Conservation (phyloP, 108 stramenopile species). For the Cyclotella atomus region DNA sequence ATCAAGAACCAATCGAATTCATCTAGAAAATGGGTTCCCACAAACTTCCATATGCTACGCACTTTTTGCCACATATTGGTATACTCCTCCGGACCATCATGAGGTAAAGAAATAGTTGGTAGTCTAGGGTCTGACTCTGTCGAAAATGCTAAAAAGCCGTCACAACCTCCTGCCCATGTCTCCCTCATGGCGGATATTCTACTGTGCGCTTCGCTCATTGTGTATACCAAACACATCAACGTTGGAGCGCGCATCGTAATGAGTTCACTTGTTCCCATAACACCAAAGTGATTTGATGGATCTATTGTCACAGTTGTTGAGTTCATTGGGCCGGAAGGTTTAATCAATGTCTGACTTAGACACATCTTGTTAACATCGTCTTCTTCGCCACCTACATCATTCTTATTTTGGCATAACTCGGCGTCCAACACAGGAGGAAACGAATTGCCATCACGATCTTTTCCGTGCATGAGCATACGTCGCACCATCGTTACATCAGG, state of each 20-base stretch:
- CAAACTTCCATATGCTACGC: conserved; percentile 85
- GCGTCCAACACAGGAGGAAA: conserved; percentile 65
- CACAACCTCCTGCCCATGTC: conserved; percentile 79
- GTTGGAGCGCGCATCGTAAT: conserved; percentile 46
- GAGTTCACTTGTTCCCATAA: conserved; percentile 23
- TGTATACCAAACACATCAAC: conserved; percentile 81
- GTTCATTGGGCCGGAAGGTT: conserved; percentile 37
- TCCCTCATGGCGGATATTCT: conserved; percentile 64
- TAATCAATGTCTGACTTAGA: conserved; percentile 31
- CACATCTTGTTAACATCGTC: conserved; percentile 55
- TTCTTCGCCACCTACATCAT: conserved; percentile 40
- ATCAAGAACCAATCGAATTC: conserved; percentile 92
- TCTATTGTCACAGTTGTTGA: conserved; percentile 41
- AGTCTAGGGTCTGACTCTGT: conserved; percentile 63
- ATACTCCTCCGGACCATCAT: conserved; percentile 71
- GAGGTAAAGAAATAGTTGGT: conserved; percentile 57
- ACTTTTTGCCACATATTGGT: conserved; percentile 83
- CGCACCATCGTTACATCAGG: conserved; percentile 77
- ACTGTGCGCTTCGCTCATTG: conserved; percentile 67
- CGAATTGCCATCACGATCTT: conserved; percentile 65
- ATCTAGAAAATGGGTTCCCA: conserved; percentile 80
- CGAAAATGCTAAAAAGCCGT: conserved; percentile 91
- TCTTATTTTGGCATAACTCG: conserved; percentile 67
- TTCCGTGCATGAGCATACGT: conserved; percentile 59
- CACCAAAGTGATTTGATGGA: conserved; percentile 49